Percentiles rank a stretch among this genome's conserved stretches.
Evolutionary conservation across 2,329 filamentous ascomycete genomes (phyloP).

Genomic region (Microdochium nivale): DNA sequence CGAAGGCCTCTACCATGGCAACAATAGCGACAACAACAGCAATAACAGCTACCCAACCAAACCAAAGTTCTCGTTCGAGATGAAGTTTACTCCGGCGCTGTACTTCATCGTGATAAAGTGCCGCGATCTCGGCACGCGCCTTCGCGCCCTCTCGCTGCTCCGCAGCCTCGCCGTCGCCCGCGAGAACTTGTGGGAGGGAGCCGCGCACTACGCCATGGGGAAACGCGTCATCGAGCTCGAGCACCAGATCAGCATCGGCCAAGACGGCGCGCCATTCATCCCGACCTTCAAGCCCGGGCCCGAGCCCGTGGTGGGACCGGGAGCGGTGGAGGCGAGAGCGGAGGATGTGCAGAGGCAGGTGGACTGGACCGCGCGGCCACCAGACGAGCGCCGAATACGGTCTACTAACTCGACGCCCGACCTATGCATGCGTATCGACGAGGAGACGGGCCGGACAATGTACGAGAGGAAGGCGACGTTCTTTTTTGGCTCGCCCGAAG

Average conservation of each 20-base stretch:
- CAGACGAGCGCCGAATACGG: slow-evolving; percentile 16
- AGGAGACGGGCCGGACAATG: slow-evolving; percentile 6
- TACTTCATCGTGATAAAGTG: slow-evolving; percentile 29
- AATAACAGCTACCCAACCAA: neutral
- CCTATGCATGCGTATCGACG: slow-evolving; percentile 4
- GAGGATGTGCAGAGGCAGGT: too few relatives aligned
- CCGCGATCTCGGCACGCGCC: slow-evolving; percentile 23
- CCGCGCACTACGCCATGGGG: slow-evolving; percentile 20
- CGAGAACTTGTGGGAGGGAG: slow-evolving; percentile 28
- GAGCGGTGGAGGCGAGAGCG: too few relatives aligned
- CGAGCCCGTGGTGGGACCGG: too few relatives aligned
- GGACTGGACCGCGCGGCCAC: slow-evolving; percentile 13
- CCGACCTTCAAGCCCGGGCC: too few relatives aligned
- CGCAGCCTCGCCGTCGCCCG: slow-evolving; percentile 16
- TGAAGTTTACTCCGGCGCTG: slow-evolving; percentile 27
- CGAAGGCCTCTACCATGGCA: neutral
- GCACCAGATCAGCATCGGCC: slow-evolving; percentile 20
- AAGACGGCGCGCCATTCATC: slow-evolving; percentile 8
- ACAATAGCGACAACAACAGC: neutral
- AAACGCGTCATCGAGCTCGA: slow-evolving; percentile 27
- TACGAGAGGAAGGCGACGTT: slow-evolving; percentile 12
- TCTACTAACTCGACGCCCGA: slow-evolving; percentile 12
- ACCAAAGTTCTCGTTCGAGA: slow-evolving; percentile 29
- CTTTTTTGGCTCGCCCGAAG: slow-evolving; percentile 12
- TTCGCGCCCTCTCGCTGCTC: slow-evolving; percentile 23